Conservation (phyloP, 345 rosid genomes). For the Punica granatum region DNA sequence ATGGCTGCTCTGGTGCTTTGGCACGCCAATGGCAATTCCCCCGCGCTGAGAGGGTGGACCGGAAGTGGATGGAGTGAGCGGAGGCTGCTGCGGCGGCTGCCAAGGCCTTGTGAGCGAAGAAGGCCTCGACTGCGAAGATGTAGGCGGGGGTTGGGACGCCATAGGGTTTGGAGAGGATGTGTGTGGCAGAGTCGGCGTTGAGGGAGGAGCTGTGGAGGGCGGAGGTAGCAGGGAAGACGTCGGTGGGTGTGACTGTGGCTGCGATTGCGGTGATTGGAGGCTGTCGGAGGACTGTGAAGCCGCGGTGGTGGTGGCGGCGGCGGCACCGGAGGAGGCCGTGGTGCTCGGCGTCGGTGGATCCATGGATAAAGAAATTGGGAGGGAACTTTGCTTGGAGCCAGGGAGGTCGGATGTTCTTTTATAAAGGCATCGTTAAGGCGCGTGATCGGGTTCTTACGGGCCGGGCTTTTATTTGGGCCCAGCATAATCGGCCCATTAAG, state of each 20-base stretch:
- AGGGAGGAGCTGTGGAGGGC: background rate
- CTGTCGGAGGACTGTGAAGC: background rate
- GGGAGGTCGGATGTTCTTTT: background rate
- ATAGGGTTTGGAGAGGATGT: conserved; percentile 21
- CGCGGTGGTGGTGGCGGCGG: background rate
- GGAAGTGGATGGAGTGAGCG: conserved; percentile 27
- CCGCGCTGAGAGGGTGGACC: conserved; percentile 32
- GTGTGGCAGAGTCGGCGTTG: conserved; percentile 14
- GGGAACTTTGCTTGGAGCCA: background rate
- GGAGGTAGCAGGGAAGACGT: background rate
- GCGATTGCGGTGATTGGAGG: conserved; percentile 23
- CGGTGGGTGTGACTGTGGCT: background rate
- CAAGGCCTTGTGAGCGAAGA: conserved; percentile 51
- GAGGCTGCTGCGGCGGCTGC: conserved; percentile 49
- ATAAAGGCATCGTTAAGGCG: background rate
- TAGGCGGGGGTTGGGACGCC: conserved; percentile 11
- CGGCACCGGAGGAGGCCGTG: background rate
- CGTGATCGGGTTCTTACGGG: background rate
- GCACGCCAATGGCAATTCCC: conserved; percentile 63
- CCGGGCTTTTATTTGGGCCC: background rate
- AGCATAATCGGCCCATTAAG: no score
- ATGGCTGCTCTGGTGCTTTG: conserved; percentile 40
- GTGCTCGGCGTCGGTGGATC: conserved; percentile 1
- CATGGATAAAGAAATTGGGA: background rate
- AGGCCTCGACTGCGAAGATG: conserved; percentile 25